Conservation (phyloP, 345 rosid species). For the Odontarrhena argentea region DNA sequence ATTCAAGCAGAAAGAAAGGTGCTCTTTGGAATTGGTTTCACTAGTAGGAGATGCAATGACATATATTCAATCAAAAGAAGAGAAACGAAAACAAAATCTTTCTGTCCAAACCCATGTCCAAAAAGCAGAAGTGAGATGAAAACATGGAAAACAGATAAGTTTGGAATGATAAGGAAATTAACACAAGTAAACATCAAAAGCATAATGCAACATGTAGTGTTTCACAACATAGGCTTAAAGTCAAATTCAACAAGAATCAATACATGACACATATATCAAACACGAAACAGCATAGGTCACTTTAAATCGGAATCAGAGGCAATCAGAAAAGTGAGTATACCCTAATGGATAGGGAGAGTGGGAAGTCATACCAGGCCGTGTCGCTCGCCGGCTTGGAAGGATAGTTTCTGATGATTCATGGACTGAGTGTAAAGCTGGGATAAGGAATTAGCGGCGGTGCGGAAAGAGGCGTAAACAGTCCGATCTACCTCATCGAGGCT, state of each 20-base stretch:
- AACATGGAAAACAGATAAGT: background rate
- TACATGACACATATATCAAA: no score
- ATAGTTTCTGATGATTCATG: conserved; percentile 74
- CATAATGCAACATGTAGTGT: background rate
- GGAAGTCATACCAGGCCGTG: conserved; percentile 54
- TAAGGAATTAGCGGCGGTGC: conserved; percentile 85
- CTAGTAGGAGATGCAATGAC: conserved; percentile 1
- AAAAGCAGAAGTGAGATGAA: conserved; percentile 22
- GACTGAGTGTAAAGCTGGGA: conserved; percentile 87
- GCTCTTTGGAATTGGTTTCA: conserved; percentile 16
- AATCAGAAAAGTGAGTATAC: background rate
- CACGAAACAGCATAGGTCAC: no score
- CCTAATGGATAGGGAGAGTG: conserved; percentile 5
- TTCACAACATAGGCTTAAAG: no score
- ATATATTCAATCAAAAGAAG: background rate
- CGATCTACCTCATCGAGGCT: conserved; percentile 99
- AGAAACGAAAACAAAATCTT: background rate
- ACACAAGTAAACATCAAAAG: background rate
- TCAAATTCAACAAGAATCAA: no score
- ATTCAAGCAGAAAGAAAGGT: conserved; percentile 5
- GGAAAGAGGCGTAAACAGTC: conserved; percentile 82
- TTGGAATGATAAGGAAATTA: background rate
- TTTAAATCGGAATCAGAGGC: background rate
- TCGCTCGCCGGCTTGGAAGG: conserved; percentile 78
- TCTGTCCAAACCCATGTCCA: background rate